These are phyloP conservation scores for Tillandsia leiboldiana DNA, from an alignment of 176 grass and related monocot species.

Conservation along the genomic window DNA sequence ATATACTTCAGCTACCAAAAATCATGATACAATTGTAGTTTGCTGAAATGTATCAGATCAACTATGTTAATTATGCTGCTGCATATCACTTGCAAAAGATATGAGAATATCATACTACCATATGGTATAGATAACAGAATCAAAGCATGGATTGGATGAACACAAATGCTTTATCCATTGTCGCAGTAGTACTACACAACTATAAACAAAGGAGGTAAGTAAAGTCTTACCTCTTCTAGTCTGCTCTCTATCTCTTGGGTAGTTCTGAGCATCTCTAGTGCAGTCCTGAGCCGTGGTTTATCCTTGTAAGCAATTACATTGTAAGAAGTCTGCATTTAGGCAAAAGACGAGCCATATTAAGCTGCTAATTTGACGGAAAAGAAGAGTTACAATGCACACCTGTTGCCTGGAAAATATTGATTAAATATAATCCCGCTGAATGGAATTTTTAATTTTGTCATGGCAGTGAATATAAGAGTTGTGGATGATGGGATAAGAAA, in stretches of 20 bases:
- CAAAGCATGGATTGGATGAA: background rate
- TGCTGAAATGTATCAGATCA: too few relatives aligned
- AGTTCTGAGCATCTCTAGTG: conserved; percentile 53
- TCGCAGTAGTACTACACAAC: conserved; percentile 13
- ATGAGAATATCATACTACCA: too few relatives aligned
- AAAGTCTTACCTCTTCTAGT: conserved; percentile 53
- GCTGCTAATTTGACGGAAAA: background rate
- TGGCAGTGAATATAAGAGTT: background rate
- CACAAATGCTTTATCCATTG: conserved; percentile 1
- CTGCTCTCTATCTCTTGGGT: conserved; percentile 69
- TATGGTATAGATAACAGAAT: too few relatives aligned
- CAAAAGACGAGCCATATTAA: conserved; percentile 11
- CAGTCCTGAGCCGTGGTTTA: conserved; percentile 77
- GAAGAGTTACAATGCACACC: background rate
- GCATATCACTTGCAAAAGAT: too few relatives aligned
- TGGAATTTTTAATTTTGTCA: background rate
- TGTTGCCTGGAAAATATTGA: background rate
- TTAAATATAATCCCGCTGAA: background rate
- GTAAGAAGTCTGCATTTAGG: conserved; percentile 48
- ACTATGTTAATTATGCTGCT: too few relatives aligned
- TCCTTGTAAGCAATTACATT: conserved; percentile 80
- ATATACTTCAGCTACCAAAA: too few relatives aligned
- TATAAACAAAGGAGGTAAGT: conserved; percentile 4
- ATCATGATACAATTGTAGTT: too few relatives aligned
- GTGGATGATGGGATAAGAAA: conserved; percentile 13